phyloP scores from a whole-genome alignment of 2,329 filamentous ascomycete genomes.

The Aspergillus sp. region DNA sequence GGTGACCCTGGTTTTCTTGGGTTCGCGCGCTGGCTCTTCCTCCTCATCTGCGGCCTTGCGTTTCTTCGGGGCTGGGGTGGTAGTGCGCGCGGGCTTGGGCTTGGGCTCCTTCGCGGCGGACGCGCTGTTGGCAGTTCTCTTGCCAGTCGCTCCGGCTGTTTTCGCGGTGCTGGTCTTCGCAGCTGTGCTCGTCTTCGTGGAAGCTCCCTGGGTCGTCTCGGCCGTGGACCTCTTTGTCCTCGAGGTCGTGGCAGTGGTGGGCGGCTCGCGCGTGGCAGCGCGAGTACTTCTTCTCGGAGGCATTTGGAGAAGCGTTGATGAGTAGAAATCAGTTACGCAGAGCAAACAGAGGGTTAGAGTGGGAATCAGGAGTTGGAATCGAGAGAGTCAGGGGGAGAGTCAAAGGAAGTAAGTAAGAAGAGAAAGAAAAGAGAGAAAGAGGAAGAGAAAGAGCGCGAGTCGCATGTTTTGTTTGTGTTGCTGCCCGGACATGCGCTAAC shows the following conservation, averaged over 20 bases:
- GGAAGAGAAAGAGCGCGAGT: constrained; percentile 2
- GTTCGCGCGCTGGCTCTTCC: constrained; percentile 17
- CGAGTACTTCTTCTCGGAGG: constrained; percentile 20
- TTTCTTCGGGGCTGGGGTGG: constrained; percentile 18
- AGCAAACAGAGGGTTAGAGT: constrained; percentile 3
- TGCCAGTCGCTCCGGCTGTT: constrained; percentile 12
- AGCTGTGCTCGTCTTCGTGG: constrained; percentile 13
- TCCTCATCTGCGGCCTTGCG: constrained; percentile 25
- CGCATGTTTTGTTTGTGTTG: constrained; percentile 1
- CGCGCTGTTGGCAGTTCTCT: constrained; percentile 8
- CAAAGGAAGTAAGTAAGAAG: constrained; percentile 1
- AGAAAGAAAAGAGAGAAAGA: not conserved
- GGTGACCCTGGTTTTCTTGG: constrained; percentile 21
- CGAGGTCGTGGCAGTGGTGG: constrained; percentile 14
- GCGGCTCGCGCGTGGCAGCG: constrained; percentile 2
- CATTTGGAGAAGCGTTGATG: constrained; percentile 11
- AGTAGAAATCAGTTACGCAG: constrained; percentile 4
- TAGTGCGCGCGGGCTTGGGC: constrained; percentile 10
- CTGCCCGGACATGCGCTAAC: too few species aligned
- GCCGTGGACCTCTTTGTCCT: constrained; percentile 4
- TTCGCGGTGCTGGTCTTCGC: constrained; percentile 11
- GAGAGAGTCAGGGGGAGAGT: constrained; percentile 1
- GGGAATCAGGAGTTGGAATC: not conserved
- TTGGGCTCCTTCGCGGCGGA: constrained; percentile 10
- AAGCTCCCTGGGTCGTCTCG: constrained; percentile 9